Percentiles rank a stretch among this genome's conserved stretches.
These are phyloP conservation scores for Anethum foeniculum DNA, from an alignment of 140 eudicot genomes.

Conservation along the genomic window DNA sequence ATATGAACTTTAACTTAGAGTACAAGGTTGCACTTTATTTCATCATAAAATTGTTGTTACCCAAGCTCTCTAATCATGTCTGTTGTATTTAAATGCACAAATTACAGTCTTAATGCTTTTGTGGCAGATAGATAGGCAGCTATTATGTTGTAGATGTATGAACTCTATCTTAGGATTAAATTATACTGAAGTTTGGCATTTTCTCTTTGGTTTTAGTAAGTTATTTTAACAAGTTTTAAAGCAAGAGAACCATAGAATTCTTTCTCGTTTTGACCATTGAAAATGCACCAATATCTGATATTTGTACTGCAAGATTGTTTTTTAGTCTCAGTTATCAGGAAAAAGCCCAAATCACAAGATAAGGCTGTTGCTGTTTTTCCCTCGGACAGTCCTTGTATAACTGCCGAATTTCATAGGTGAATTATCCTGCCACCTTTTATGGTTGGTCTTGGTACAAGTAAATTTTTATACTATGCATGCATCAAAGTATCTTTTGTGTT, in stretches of 20 bases:
- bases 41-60: too few species aligned
- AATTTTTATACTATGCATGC: neutral
- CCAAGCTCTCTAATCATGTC: neutral
- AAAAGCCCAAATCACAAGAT: slow-evolving; percentile 53
- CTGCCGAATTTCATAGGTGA: slow-evolving; percentile 90
- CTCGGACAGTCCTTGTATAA: slow-evolving; percentile 66
- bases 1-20: neutral
- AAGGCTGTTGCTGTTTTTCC: slow-evolving; percentile 76
- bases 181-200: too few species aligned
- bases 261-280: too few species aligned
- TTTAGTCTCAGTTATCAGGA: slow-evolving; percentile 67
- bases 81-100: neutral
- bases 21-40: neutral
- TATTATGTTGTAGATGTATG: too few species aligned
- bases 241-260: too few species aligned
- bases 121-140: neutral
- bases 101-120: neutral
- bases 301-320: slow-evolving; percentile 64
- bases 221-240: too few species aligned
- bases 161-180: too few species aligned
- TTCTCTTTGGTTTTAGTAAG: too few species aligned
- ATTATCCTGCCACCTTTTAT: slow-evolving; percentile 76
- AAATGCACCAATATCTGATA: neutral
- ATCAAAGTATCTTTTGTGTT: neutral
- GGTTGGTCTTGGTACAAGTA: slow-evolving; percentile 31